Evolutionary conservation across 257 asterid genomes (phyloP).

Genomic region (Orobanche coerulescens): DNA sequence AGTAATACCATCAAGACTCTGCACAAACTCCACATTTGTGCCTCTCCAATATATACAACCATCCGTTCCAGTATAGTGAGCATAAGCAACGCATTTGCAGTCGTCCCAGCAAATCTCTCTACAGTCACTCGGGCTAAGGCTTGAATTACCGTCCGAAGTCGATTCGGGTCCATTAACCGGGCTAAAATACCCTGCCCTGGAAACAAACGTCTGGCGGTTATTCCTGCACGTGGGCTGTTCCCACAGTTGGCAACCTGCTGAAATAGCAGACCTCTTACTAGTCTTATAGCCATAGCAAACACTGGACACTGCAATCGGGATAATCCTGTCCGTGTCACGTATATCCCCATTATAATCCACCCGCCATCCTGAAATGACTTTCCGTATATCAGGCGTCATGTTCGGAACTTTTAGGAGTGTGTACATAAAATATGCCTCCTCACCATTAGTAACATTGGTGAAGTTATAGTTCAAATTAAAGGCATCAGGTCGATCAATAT

Average conservation of each 20-base stretch:
- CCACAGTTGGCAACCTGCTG: conserved; percentile 25
- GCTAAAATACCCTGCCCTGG: conserved; percentile 16
- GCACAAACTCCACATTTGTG: conserved; percentile 25
- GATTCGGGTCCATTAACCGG: background rate
- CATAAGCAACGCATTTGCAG: conserved; percentile 32
- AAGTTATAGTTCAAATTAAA: conserved; percentile 18
- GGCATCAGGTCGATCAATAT: background rate
- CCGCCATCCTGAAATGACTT: conserved; percentile 22
- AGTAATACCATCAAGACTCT: conserved; percentile 13
- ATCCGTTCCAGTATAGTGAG: background rate
- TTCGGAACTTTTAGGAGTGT: background rate
- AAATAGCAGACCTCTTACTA: background rate
- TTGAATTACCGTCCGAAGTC: conserved; percentile 12
- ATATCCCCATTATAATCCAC: conserved; percentile 19
- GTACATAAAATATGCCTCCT: conserved; percentile 23
- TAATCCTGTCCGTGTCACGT: background rate
- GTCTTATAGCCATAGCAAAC: conserved; percentile 24
- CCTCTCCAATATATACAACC: conserved; percentile 37
- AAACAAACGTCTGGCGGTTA: conserved; percentile 5
- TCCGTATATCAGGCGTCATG: background rate
- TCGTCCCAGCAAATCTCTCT: conserved; percentile 31
- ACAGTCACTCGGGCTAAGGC: conserved; percentile 36
- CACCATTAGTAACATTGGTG: background rate
- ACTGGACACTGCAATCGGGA: background rate
- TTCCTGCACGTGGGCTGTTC: conserved; percentile 29